Evolutionary conservation across 257 asterid species (phyloP).

Genomic region (Solanum medicagineum): DNA sequence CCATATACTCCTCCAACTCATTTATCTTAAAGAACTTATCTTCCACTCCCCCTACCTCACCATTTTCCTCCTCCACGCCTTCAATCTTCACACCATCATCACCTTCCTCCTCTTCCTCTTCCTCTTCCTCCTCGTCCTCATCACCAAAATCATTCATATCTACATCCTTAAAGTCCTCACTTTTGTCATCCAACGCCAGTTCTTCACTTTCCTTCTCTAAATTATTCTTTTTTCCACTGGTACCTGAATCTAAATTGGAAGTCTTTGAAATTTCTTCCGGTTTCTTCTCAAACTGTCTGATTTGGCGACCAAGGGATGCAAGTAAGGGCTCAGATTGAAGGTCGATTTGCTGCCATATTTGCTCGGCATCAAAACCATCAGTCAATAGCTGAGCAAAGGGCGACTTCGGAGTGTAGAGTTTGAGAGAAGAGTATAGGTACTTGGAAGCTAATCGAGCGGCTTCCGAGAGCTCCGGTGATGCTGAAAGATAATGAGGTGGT

Average conservation of each 20-base stretch:
- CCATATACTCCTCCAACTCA: conserved; percentile 67
- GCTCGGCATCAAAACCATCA: conserved; percentile 63
- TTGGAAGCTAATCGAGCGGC: conserved; percentile 63
- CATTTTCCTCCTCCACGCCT: conserved; percentile 6
- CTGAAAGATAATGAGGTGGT: conserved; percentile 60
- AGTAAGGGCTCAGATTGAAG: conserved; percentile 64
- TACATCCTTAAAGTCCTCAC: conserved; percentile 23
- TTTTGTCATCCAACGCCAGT: conserved; percentile 9
- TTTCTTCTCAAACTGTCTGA: conserved; percentile 55
- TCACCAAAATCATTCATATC: conserved; percentile 11
- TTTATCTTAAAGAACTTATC: conserved; percentile 73
- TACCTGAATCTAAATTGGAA: conserved; percentile 17
- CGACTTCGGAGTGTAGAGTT: conserved; percentile 51
- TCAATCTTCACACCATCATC: conserved; percentile 10
- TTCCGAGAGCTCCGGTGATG: conserved; percentile 50
- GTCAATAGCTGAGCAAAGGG: conserved; percentile 44
- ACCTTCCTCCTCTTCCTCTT: conserved; percentile 9
- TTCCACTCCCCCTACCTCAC: conserved; percentile 38
- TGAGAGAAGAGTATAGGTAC: conserved; percentile 45
- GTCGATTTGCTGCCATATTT: conserved; percentile 96
- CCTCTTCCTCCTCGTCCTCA: conserved; percentile 9
- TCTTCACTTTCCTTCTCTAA: background rate
- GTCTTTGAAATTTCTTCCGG: conserved; percentile 34
- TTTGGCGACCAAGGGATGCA: conserved; percentile 45
- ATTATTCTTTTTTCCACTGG: background rate